Evolutionary conservation across 495 filamentous ascomycete species (phyloP), one percentile per base, ranked within the genome.

Genomic region (Penicillium bialowiezense): DNA sequence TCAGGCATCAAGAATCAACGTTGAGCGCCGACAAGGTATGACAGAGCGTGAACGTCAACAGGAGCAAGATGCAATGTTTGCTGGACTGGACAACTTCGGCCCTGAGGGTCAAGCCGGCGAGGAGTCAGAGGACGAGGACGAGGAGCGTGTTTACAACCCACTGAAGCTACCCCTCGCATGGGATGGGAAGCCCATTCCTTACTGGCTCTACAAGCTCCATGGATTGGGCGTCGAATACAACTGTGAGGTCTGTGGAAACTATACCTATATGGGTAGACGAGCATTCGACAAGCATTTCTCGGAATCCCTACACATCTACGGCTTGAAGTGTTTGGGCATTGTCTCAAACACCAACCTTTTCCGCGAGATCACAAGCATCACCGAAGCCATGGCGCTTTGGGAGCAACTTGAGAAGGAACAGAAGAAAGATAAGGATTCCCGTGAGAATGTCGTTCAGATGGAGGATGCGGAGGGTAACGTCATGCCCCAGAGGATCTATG

Each of bases 281-380:
- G 92, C 91, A 2, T 98, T 96, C 50, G 93, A 98, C 61, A 98
- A 97, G 75, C 93, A 98, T 61, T 98, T 98, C 71, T 91, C 90
- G 50, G 93, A 97, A 65, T 84, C 89, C 9, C 73, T 87, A 43
- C 93, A 98, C 62, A 88, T 96, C 29, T 89, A 95, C 55, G 95
- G 95, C 3, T 67, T 98, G 52, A 93, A 93, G 62, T 95, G 91
- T 58, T 69, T 98, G 38, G 93, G 93, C 1, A 91, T 98, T 56
- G 95, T 88, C 0, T 66, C 72, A 3, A 91, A 96, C 54, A 95
- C 90, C 9, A 86, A 86, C 37, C 74, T 98, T 5, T 98, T 97
- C 74, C 75, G 91, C 23, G 95, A 98, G 59, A 97, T 98, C 44
- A 96, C 87, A 3, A 80, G 81, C 33, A 97, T 98, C 34, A 86